Percentiles rank a stretch among this genome's conserved stretches.
These are phyloP conservation scores for Dryas drummondii DNA, from an alignment of 306 rosid genomes.

Conservation along the genomic window DNA sequence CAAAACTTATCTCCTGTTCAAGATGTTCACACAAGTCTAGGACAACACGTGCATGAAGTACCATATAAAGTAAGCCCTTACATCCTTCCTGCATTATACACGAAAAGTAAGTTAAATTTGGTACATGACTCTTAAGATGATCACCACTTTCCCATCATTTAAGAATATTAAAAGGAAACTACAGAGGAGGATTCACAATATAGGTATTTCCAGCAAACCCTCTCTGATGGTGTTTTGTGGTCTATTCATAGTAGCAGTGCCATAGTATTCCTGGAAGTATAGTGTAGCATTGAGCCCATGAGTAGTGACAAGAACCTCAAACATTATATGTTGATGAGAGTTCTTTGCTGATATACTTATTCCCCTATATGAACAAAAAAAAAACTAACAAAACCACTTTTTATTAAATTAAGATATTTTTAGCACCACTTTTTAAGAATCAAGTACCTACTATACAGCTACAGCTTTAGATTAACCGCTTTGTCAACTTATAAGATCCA, in stretches of 20 bases:
- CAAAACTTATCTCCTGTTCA: conserved; percentile 86
- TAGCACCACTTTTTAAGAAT: conserved; percentile 11
- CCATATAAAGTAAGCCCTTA: conserved; percentile 96
- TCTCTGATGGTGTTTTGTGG: no score
- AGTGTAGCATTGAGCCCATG: neutral
- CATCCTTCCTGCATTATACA: conserved; percentile 77
- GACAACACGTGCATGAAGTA: conserved; percentile 97
- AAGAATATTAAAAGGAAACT: neutral
- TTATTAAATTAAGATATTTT: neutral
- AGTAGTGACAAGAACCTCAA: neutral
- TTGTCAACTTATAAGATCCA: conserved; percentile 1
- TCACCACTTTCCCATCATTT: neutral
- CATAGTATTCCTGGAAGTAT: neutral
- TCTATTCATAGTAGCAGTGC: neutral
- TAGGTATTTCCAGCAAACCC: no score
- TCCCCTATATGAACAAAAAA: neutral
- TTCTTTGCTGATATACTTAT: neutral
- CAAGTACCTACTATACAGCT: neutral
- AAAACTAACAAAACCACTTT: neutral
- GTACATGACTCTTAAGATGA: conserved; percentile 4
- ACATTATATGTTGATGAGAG: neutral
- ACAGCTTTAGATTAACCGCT: neutral
- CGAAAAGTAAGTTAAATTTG: conserved; percentile 3
- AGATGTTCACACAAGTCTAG: conserved; percentile 76
- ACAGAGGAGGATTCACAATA: no score